Evolutionary conservation across 805 yeast species (phyloP), one percentile per base, ranked within the genome.

Genomic region (Yamadazyma philogaea): DNA sequence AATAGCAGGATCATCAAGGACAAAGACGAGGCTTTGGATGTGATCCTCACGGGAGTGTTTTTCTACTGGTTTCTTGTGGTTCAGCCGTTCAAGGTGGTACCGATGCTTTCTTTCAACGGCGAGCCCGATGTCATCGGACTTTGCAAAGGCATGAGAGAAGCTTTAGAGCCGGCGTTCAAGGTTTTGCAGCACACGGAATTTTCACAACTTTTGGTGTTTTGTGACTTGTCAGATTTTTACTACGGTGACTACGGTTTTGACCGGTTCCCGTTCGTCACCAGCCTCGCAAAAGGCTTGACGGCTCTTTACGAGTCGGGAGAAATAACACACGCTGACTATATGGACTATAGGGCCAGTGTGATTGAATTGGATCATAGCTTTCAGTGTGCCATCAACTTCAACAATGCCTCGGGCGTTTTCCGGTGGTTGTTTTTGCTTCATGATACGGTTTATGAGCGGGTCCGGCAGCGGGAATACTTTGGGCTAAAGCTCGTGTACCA

Each of bases 71-170:
- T 54, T 34, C 43, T 61, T 16, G 53, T 60, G 7, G 39, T 59
- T 3, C 66, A 61, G 39, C 69, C 69, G 1, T 56, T 52, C 34
- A 44, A 47, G 24, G 39, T 59, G 16, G 27, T 60, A 24, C 67
- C 68, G 4, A 34, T 65, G 22, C 34, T 63, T 1, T 46, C 54
- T 12, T 50, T 47, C 30, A 52, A 48, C 6, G 37, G 32, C 3
- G 43, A 30, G 21, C 37, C 51, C 3, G 68, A 62, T 39, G 40
- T 63, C 7, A 15, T 64, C 7, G 49, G 55, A 2, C 48, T 58
- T 7, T 42, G 55, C 21, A 43, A 15, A 19, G 57, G 60, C 1
- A 47, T 61, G 32, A 45, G 44, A 12, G 15, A 33, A 5, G 34
- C 35, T 1, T 28, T 51, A 34, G 35, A 8, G 5, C 40, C 40